Evolutionary conservation across 805 yeast species (phyloP), one percentile per base, ranked within the genome.

Genomic region (Kodamaea kakaduensis): DNA sequence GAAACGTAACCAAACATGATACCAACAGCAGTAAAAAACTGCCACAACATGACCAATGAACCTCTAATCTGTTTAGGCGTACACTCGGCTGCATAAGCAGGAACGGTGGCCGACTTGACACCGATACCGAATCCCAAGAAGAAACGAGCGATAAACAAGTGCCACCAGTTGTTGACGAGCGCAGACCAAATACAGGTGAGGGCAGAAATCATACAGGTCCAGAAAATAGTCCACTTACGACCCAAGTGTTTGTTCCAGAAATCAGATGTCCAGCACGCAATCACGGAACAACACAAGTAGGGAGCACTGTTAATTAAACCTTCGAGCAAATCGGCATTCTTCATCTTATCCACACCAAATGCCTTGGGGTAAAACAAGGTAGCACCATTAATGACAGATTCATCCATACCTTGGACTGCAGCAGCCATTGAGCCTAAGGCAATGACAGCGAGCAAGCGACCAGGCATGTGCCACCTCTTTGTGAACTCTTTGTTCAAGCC

Each of bases 361-460:
- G 62, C 70, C 1, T 44, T 36, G 2, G 84, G 84, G 53, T 77
- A 81, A 42, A 69, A 73, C 15, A 78, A 52, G 31, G 72, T 75
- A 13, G 86, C 86, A 25, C 86, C 87, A 42, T 80, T 78, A 41
- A 77, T 62, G 9, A 78, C 85, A 5, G 84, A 71, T 52, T 80
- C 84, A 54, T 80, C 87, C 84, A 78, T 78, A 34, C 87, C 87
- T 51, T 81, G 87, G 25, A 79, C 83, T 4, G 81, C 78, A 3
- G 84, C 81, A 34, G 83, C 78, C 66, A 79, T 63, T 3, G 85
- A 78, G 30, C 82, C 77, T 48, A 77, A 59, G 8, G 78, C 70
- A 55, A 76, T 71, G 16, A 74, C 69, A 41, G 64, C 75, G 42
- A 73, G 55, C 48, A 81, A 61, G 38, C 69, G 75, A 8, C 48